Evolutionary conservation across 2,329 filamentous ascomycete genomes (phyloP).

Genomic region (Drechslerella coelobrocha): DNA sequence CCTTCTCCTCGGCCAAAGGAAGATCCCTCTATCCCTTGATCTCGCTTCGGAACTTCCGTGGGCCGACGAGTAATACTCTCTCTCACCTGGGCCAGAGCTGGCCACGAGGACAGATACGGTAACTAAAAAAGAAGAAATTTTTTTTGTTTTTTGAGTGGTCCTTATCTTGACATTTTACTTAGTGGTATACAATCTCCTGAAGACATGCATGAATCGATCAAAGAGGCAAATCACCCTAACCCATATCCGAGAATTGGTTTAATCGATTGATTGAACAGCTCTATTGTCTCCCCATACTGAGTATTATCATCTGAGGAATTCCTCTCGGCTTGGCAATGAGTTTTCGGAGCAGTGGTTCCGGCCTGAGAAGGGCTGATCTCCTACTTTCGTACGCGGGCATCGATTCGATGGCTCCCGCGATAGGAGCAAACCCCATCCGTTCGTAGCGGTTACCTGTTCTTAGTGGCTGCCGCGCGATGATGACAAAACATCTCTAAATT

Average conservation of each 20-base stretch:
- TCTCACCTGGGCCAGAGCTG: slow-evolving; percentile 3
- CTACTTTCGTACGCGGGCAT: not conserved
- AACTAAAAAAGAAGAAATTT: slow-evolving; percentile 17
- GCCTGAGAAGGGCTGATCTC: not conserved
- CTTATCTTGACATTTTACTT: slow-evolving; percentile 4
- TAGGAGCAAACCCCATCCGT: not conserved
- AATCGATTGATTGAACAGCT: too few species aligned
- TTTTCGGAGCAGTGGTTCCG: not conserved
- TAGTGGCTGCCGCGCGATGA: slow-evolving; percentile 12
- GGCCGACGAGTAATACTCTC: slow-evolving; percentile 33
- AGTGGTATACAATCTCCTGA: slow-evolving; percentile 10
- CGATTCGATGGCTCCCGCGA: not conserved
- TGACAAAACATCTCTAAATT: slow-evolving; percentile 44
- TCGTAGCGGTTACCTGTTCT: slow-evolving; percentile 11
- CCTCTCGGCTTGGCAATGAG: not conserved
- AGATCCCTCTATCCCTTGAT: not conserved
- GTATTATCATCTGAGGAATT: not conserved
- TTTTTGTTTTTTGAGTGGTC: slow-evolving; percentile 15
- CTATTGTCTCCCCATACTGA: not conserved
- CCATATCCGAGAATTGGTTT: too few species aligned
- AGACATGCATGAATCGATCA: slow-evolving; percentile 26
- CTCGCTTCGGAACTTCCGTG: slow-evolving; percentile 48
- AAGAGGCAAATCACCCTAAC: slow-evolving; percentile 32
- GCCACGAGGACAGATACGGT: slow-evolving; percentile 41
- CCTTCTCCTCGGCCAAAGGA: slow-evolving; percentile 8